Percentiles rank a stretch among this genome's conserved stretches.
Conservation (phyloP, 805 yeast genomes). For the Candida krabiensis region DNA sequence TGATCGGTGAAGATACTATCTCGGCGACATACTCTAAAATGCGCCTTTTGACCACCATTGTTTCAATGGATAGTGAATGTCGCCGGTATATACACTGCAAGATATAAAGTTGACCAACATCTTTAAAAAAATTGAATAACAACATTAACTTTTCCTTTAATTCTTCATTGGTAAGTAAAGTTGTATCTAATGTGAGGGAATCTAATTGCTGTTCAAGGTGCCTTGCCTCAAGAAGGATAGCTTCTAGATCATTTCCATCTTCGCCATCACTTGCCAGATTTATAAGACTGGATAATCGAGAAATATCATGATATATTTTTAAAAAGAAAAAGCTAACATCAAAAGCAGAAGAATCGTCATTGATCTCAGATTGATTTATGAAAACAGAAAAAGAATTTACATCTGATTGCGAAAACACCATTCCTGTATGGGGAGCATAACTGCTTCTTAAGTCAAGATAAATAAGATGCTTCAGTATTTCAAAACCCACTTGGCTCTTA, state of each 20-base stretch:
- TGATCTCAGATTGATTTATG: not conserved
- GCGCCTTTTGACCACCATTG: slow-evolving; percentile 9
- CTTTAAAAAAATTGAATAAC: slow-evolving; percentile 12
- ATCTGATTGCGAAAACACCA: slow-evolving; percentile 5
- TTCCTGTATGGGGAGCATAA: slow-evolving; percentile 7
- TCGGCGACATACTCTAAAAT: slow-evolving; percentile 4
- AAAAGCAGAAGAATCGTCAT: slow-evolving; percentile 1
- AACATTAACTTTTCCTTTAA: not conserved
- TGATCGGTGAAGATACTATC: slow-evolving; percentile 1
- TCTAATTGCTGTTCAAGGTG: slow-evolving; percentile 9
- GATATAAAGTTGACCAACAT: slow-evolving; percentile 9
- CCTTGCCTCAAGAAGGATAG: slow-evolving; percentile 13
- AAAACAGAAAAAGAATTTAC: slow-evolving; percentile 3
- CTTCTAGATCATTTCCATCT: slow-evolving; percentile 12
- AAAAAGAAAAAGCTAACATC: slow-evolving; percentile 7
- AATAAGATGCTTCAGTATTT: slow-evolving; percentile 4
- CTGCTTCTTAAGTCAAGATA: slow-evolving; percentile 9
- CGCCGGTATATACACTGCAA: slow-evolving; percentile 14
- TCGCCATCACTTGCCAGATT: slow-evolving; percentile 10
- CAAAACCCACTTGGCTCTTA: not conserved
- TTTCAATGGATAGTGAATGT: slow-evolving; percentile 14
- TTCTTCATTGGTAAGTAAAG: not conserved
- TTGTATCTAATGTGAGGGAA: not conserved
- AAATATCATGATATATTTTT: slow-evolving; percentile 7
- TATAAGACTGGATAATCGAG: slow-evolving; percentile 10